A percentile compares a stretch with the other conserved stretches of the same genome.
phyloP scores from a whole-genome alignment of 2,329 filamentous ascomycete species.

The Gnomoniopsis smithogilvyi region DNA sequence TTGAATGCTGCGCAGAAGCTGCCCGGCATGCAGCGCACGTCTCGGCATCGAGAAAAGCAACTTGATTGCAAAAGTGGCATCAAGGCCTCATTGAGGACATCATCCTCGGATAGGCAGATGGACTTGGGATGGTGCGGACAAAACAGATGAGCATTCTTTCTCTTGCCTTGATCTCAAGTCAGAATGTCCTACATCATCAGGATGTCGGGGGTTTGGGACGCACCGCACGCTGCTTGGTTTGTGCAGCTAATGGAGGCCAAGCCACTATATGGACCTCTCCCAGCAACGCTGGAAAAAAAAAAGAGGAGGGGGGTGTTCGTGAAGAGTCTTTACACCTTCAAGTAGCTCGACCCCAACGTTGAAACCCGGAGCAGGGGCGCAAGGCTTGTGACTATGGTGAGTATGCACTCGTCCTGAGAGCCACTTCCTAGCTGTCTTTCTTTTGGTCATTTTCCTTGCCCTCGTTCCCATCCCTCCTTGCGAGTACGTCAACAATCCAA shows the following conservation, averaged over 20 bases:
- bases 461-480: conserved; percentile 49
- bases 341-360: too few species aligned
- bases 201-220: background rate
- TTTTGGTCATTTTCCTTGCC: conserved; percentile 19
- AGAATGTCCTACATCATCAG: background rate
- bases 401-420: conserved; percentile 5
- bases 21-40: too few species aligned
- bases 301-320: too few species aligned
- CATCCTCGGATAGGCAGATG: too few species aligned
- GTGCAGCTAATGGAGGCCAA: background rate
- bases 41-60: too few species aligned
- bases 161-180: background rate
- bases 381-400: background rate
- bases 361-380: background rate
- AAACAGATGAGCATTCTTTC: too few species aligned
- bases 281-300: background rate
- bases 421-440: conserved; percentile 26
- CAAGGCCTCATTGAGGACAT: too few species aligned
- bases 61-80: too few species aligned
- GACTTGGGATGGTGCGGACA: too few species aligned
- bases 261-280: background rate
- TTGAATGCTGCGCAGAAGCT: too few species aligned
- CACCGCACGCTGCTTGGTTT: background rate
- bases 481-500: conserved; percentile 58
- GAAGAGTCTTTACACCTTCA: background rate